phyloP scores from a whole-genome alignment of 208 protist genomes.

The Trypanosoma caninum region DNA sequence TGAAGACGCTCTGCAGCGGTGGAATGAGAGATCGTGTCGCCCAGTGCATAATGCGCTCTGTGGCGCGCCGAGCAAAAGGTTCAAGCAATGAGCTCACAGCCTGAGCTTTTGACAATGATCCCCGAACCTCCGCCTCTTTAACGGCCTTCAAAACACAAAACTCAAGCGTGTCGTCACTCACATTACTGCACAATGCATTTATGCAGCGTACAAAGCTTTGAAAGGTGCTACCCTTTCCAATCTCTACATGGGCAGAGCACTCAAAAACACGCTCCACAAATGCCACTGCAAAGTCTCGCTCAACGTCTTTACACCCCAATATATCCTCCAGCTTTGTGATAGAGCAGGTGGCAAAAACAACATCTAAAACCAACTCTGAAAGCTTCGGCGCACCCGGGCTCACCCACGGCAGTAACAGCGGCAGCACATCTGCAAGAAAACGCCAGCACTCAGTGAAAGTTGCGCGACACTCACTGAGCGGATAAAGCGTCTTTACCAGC shows the following conservation, averaged over 20 bases:
- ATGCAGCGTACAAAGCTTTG: constrained; percentile 10
- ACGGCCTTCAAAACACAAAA: constrained; percentile 9
- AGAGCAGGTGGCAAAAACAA: constrained; percentile 23
- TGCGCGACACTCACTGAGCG: constrained; percentile 11
- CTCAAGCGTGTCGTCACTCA: constrained; percentile 18
- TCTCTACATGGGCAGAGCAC: constrained; percentile 4
- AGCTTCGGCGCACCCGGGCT: constrained; percentile 26
- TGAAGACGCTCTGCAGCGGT: constrained; percentile 23
- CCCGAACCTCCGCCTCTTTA: constrained; percentile 10
- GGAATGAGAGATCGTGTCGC: constrained; percentile 33
- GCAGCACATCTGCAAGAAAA: constrained; percentile 31
- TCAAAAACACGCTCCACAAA: constrained; percentile 25
- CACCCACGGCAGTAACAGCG: constrained; percentile 26
- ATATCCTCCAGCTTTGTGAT: constrained; percentile 18
- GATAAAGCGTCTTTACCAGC: constrained; percentile 19
- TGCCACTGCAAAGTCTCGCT: constrained; percentile 16
- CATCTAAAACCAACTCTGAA: background rate
- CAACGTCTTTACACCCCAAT: constrained; percentile 24
- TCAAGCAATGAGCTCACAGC: constrained; percentile 30
- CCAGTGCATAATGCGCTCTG: constrained; percentile 33
- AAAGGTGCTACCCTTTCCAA: background rate
- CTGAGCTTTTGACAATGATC: constrained; percentile 20
- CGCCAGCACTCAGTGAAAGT: constrained; percentile 25
- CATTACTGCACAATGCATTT: constrained; percentile 20
- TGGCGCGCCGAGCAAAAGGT: constrained; percentile 28